Conservation (phyloP, 2,329 filamentous ascomycete species). For the Xylariaceae sp. region DNA sequence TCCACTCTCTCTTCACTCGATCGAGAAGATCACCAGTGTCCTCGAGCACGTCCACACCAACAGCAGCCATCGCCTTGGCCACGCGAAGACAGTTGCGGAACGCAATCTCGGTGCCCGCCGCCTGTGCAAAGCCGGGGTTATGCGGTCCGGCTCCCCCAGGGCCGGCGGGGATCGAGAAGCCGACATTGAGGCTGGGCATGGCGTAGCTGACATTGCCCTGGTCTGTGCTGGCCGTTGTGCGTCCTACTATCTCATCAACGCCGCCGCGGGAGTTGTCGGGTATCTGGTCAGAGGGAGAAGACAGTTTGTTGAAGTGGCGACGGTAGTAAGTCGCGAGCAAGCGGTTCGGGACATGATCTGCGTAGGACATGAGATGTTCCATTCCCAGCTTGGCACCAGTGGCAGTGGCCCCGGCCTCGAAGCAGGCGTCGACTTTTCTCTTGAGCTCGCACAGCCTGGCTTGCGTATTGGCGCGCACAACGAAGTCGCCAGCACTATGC, state of each 20-base stretch:
- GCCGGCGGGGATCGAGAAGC: slow-evolving; percentile 46
- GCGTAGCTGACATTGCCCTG: slow-evolving; percentile 55
- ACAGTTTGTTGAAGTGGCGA: slow-evolving; percentile 39
- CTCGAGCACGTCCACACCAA: slow-evolving; percentile 42
- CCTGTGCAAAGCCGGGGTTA: slow-evolving; percentile 46
- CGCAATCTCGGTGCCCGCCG: slow-evolving; percentile 43
- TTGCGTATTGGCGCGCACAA: slow-evolving; percentile 30
- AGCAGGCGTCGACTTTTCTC: slow-evolving; percentile 40
- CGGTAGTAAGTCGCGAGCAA: slow-evolving; percentile 42
- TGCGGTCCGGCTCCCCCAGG: slow-evolving; percentile 43
- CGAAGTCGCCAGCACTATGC: slow-evolving; percentile 30
- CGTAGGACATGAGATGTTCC: slow-evolving; percentile 40
- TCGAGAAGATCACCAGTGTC: slow-evolving; percentile 37
- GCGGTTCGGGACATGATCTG: slow-evolving; percentile 50
- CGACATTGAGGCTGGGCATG: slow-evolving; percentile 49
- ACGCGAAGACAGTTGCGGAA: slow-evolving; percentile 42
- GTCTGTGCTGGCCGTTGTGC: slow-evolving; percentile 51
- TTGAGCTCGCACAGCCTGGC: slow-evolving; percentile 36
- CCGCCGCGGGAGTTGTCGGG: slow-evolving; percentile 34
- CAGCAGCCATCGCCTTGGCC: slow-evolving; percentile 43
- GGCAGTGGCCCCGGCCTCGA: slow-evolving; percentile 41
- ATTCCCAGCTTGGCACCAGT: slow-evolving; percentile 45
- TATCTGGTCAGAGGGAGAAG: slow-evolving; percentile 31
- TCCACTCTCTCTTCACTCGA: slow-evolving; percentile 37
- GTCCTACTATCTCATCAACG: slow-evolving; percentile 33